Evolutionary conservation across 169 alveolate species (phyloP), one percentile per base, ranked within the genome.

Genomic region (Theileria orientalis): DNA sequence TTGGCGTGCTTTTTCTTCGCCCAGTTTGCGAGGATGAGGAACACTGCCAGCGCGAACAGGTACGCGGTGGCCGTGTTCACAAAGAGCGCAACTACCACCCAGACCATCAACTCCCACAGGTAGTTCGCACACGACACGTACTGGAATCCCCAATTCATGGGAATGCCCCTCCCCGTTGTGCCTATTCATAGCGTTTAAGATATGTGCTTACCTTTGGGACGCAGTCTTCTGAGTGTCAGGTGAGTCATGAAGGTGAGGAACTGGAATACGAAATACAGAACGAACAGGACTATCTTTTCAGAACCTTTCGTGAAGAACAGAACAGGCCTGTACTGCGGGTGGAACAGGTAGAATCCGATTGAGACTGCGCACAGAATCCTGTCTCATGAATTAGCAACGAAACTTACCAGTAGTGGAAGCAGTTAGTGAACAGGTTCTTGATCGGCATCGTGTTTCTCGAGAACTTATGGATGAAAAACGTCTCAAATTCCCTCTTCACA

Each of bases 371-470:
- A 93, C 40, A 96, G 70, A 33, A 90, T 62, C 95, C 95, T 90
- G 74, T 27, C 35, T 37, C 25, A 54, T 37, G 47, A 49, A 33
- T 14, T 44, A 16, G 46, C 32, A 7, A 57, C n/a, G 37, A 62
- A 57, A 46, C 74, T 7, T 66, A 90, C 99, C 99, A 98, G 90
- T 97, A 96, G 88, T 98, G 98, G 6, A 95, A 94, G 69, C 99
- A 96, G 87, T 98, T 97, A 69, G 85, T 95, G 77, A 96, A 95
- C 25, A 97, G 94, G 72, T 95, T 92, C 35, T 71, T 66, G 33
- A 96, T 90, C 19, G 99, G 99, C 99, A 97, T 98, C 8, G 99
- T 96, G 59, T 96, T 95, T 83, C 93, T 96, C 59, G 98, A 93
- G 79, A 96, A 98, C 32, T 97, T 90, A 84, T 98, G 99, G 27